Base-by-base conservation (phyloP, 345 rosid genomes). In the Hypericum androsaemum region DNA sequence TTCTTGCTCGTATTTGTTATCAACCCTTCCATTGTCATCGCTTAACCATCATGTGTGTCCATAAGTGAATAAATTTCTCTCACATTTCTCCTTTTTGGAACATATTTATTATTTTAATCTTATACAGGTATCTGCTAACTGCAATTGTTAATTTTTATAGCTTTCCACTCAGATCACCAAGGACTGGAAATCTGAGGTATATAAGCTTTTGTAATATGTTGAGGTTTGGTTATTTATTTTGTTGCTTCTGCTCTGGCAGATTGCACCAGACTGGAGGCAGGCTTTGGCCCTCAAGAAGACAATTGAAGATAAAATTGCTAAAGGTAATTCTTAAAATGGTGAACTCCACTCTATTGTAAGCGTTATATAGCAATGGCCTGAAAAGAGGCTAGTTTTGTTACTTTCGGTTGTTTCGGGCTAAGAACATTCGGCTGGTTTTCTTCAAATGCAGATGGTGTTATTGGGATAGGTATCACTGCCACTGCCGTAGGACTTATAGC, bases 391-490 rank as follows among this genome's bases (percentile, higher is more conserved):
- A 22, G 32, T 1, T 22, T 22, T 1, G 32, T 22, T 22, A 35
- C 8, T 57, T 37, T 17, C 15, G 6, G 11, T 28, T 8, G 13
- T 16, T 47, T 63, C 22, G 17, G 12, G n/a, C 15, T 47, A 47
- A 39, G 8, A 8, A 12, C 2, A 12, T 52, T n/a, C 11, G 2
- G 51, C 39, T 16, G 10, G 10, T 39, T 49, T 45, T 62, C 44
- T 67, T 38, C 59, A 39, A 32, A 61, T 61, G 74, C 77, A 88
- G 92, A 85, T 76, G 89, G 92, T 74, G 80, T 82, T 22, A 85
- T 88, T 68, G 92, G 97, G 66, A 83, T 88, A 52, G 87, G 92
- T 61, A 79, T 88, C 64, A 74, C 92, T 5, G 97, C 92, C 17
- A 79, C 97, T 36, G 87, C 89, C 1, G 75, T 88, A 50, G 95